Conservation (phyloP, 306 rosid species). For the Quercus alba region DNA sequence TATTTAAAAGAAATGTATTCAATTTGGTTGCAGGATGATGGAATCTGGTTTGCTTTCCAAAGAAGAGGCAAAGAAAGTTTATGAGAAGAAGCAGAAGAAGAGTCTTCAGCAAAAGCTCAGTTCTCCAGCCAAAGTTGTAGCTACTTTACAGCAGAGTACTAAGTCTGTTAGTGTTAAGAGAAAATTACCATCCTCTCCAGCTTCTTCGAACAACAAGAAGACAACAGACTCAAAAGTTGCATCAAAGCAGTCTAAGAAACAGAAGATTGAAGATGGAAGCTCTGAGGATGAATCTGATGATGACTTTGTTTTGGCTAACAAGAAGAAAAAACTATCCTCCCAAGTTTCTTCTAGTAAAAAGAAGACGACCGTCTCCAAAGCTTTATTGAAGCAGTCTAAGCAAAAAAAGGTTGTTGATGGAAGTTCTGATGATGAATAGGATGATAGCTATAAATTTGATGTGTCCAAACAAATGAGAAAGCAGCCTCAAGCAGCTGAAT, state of each 20-base stretch:
- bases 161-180: slow-evolving; percentile 46
- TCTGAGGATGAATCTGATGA: slow-evolving; percentile 54
- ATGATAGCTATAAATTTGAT: slow-evolving; percentile 27
- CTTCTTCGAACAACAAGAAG: slow-evolving; percentile 37
- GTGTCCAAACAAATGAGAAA: slow-evolving; percentile 10
- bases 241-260: slow-evolving; percentile 52
- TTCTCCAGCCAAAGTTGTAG: slow-evolving; percentile 46
- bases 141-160: slow-evolving; percentile 32
- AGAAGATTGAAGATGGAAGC: slow-evolving; percentile 36
- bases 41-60: slow-evolving; percentile 79
- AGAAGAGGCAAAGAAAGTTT: slow-evolving; percentile 58
- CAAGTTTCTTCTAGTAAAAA: slow-evolving; percentile 29
- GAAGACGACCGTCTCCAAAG: slow-evolving; percentile 30
- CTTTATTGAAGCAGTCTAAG: slow-evolving; percentile 41
- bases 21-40: slow-evolving; percentile 75
- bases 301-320: slow-evolving; percentile 25
- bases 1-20: not conserved
- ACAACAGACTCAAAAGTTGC: slow-evolving; percentile 27
- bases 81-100: slow-evolving; percentile 61
- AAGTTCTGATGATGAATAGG: slow-evolving; percentile 52
- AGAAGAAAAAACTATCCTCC: slow-evolving; percentile 37
- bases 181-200: slow-evolving; percentile 26
- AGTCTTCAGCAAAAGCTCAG: slow-evolving; percentile 38
- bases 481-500: slow-evolving; percentile 42
- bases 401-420: slow-evolving; percentile 30